These are phyloP conservation scores for Aspergillus carbonarius DNA, from an alignment of 2,329 filamentous ascomycete genomes.

Conservation along the genomic window DNA sequence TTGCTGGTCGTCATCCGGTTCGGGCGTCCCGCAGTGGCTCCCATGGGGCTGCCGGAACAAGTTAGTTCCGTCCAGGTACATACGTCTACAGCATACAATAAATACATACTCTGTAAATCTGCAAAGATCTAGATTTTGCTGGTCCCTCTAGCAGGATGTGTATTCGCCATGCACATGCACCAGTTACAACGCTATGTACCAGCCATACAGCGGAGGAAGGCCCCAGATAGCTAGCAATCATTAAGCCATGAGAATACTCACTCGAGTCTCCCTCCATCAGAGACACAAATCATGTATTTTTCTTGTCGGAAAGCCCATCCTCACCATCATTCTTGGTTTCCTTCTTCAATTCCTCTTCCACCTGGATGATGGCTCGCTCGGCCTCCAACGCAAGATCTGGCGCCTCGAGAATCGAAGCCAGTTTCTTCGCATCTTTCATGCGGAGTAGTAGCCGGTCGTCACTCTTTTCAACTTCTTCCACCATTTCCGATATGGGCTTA, in stretches of 20 bases:
- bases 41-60: slow-evolving; percentile 22
- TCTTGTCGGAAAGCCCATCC: slow-evolving; percentile 18
- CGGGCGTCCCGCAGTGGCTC: slow-evolving; percentile 22
- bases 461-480: slow-evolving; percentile 37
- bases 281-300: slow-evolving; percentile 18
- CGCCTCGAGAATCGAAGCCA: slow-evolving; percentile 63
- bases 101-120: no score
- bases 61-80: slow-evolving; percentile 26
- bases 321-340: slow-evolving; percentile 20
- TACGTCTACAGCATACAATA: no score
- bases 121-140: neutral
- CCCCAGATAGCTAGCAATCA: neutral
- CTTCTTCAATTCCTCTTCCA: slow-evolving; percentile 46
- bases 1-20: slow-evolving; percentile 15
- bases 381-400: slow-evolving; percentile 71
- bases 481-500: slow-evolving; percentile 31
- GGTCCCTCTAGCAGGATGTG: neutral
- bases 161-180: neutral
- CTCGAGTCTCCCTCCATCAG: neutral
- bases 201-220: neutral
- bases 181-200: neutral
- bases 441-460: slow-evolving; percentile 49
- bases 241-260: neutral
- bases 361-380: slow-evolving; percentile 74
- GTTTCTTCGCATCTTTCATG: slow-evolving; percentile 53